Evolutionary conservation across 139 green algal genomes (phyloP), one percentile per base, ranked within the genome.

Genomic region (Micractinium sp.): DNA sequence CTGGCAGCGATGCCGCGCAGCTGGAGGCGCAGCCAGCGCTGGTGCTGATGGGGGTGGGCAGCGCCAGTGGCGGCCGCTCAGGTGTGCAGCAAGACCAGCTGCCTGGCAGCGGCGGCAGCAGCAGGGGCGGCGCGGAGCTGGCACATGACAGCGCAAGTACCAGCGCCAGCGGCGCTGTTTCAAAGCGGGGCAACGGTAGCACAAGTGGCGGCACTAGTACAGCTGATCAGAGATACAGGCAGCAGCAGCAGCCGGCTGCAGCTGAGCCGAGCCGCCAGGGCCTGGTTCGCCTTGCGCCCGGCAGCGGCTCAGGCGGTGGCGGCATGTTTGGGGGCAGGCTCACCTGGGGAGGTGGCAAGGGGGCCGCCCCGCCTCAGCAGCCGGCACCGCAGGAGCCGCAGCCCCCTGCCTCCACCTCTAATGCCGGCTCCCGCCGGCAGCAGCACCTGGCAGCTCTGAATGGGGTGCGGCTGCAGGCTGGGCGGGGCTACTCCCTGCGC

Each of bases 391-490:
- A 35, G 71, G 15, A 77, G 71, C 47, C 47, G 79, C 47, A 71
- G 47, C 80, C 80, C 18, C n/a, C 14, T 15, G 31, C 53, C 3
- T n/a, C n/a, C 1, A 53, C 80, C 18, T 5, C 53, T n/a, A 18
- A 14, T 27, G 20, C 23, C 20, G 15, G 38, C 0, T 9, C 27
- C 4, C 31, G 73, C 16, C 71, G 61, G 63, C 66, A 66, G 36
- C 83, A 87, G 36, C 66, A 79, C 38, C 38, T 80, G 39, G 83
- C 83, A 25, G 71, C 66, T 29, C 36, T 87, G 66, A 87, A 87
- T 80, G 67, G 27, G 16, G 38, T 87, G 83, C 63, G 38, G 20
- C 38, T 87, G 38, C 83, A 87, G 38, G 83, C 83, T 14, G 83
- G 83, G 15, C 83, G 83, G 36, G 83, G 83, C 63, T 87, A 67